These are phyloP conservation scores for Scutellaria barbata DNA, from an alignment of 257 asterid species.

Conservation along the genomic window DNA sequence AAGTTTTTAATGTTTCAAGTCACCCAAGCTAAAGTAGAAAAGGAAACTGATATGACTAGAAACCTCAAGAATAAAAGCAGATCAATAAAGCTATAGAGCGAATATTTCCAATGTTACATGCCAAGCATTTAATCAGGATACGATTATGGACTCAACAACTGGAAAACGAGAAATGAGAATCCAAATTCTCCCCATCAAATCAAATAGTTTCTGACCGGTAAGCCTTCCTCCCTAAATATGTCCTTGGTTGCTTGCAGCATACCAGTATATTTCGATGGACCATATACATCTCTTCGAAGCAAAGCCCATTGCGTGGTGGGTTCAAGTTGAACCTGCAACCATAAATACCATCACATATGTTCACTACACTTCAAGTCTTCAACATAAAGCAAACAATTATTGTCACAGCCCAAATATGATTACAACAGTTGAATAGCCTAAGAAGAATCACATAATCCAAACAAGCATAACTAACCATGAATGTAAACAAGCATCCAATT, in stretches of 20 bases:
- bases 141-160: background rate
- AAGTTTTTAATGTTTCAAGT: too few relatives aligned
- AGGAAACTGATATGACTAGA: too few relatives aligned
- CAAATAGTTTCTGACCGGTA: conserved; percentile 43
- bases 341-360: conserved; percentile 23
- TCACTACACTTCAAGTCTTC: conserved; percentile 24
- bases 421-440: background rate
- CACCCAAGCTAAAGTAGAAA: too few relatives aligned
- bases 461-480: conserved; percentile 5
- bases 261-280: conserved; percentile 76
- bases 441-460: conserved; percentile 1
- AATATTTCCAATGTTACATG: background rate
- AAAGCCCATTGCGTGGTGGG: conserved; percentile 87
- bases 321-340: conserved; percentile 85
- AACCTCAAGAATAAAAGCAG: too few relatives aligned
- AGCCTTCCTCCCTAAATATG: conserved; percentile 94
- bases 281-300: conserved; percentile 56
- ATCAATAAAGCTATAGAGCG: too few relatives aligned
- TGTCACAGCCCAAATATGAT: background rate
- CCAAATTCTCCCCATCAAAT: background rate
- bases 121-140: conserved; percentile 4
- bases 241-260: conserved; percentile 91
- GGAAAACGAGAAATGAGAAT: background rate
- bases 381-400: background rate
- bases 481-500: conserved; percentile 11